phyloP scores from a whole-genome alignment of 1,284 basidiomycete species.

The Singerocomus inundabilis region DNA sequence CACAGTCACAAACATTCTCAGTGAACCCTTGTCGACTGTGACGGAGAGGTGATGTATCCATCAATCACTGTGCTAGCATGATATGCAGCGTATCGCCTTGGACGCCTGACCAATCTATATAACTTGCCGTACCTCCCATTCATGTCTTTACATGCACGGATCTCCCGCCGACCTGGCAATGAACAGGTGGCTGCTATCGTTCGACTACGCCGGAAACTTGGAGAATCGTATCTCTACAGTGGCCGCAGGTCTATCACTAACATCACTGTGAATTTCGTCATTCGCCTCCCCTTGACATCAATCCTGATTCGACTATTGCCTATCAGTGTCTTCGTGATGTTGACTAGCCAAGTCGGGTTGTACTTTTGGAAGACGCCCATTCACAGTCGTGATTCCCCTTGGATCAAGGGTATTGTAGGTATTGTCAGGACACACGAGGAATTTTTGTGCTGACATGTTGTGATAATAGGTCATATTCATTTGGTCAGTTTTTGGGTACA shows the following conservation, averaged over 20 bases:
- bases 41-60: too few species aligned
- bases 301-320: not conserved
- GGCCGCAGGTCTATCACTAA: slow-evolving; percentile 14
- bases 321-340: slow-evolving; percentile 18
- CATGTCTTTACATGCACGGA: not conserved
- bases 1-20: not conserved
- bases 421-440: not conserved
- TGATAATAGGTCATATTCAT: slow-evolving; percentile 15
- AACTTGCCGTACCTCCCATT: not conserved
- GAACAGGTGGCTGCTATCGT: not conserved
- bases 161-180: slow-evolving; percentile 2
- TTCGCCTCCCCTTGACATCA: not conserved
- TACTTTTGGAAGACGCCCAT: slow-evolving; percentile 22
- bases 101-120: slow-evolving; percentile 8
- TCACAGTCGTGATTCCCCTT: slow-evolving; percentile 20
- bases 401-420: slow-evolving; percentile 25
- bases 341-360: slow-evolving; percentile 25
- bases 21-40: not conserved
- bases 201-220: slow-evolving; percentile 8
- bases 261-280: slow-evolving; percentile 8
- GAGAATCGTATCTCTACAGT: slow-evolving; percentile 12
- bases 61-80: too few species aligned
- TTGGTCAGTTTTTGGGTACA: slow-evolving; percentile 15
- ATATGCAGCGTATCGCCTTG: slow-evolving; percentile 5
- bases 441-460: not conserved